Evolutionary conservation across 2,329 filamentous ascomycete genomes (phyloP).

Genomic region (Talaromyces sp.): DNA sequence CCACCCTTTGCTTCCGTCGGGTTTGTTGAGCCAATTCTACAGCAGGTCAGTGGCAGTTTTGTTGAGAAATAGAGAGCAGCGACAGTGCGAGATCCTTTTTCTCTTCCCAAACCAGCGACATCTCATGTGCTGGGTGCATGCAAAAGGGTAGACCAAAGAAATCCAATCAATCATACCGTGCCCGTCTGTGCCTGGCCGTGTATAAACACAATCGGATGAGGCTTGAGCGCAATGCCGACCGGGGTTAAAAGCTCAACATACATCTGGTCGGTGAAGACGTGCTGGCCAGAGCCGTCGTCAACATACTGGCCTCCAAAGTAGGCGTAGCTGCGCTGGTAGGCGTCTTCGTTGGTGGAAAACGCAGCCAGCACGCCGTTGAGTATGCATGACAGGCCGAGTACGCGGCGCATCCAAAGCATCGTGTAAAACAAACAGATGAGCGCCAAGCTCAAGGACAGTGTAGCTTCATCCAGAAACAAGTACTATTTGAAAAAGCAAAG

Average conservation of each 20-base stretch:
- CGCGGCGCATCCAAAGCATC: not conserved
- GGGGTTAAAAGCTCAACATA: conserved; percentile 32
- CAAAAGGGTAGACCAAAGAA: not conserved
- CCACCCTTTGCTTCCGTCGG: conserved; percentile 46
- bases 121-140: not conserved
- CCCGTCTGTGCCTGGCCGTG: conserved; percentile 28
- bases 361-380: conserved; percentile 1
- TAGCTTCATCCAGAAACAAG: not conserved
- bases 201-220: conserved; percentile 29
- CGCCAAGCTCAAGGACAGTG: not conserved
- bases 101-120: not conserved
- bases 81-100: no score
- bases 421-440: not conserved
- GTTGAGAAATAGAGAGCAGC: no score
- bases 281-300: conserved; percentile 13
- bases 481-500: no score
- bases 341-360: not conserved
- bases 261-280: conserved; percentile 27
- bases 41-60: not conserved
- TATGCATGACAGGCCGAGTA: conserved; percentile 9
- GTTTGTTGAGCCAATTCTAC: conserved; percentile 45
- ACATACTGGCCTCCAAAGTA: conserved; percentile 27
- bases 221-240: conserved; percentile 11
- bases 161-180: conserved; percentile 18
- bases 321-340: conserved; percentile 19